Percentiles rank a stretch among this genome's conserved stretches.
phyloP scores from a whole-genome alignment of 2,329 filamentous ascomycete genomes.

The Cordyceps fumosorosea region DNA sequence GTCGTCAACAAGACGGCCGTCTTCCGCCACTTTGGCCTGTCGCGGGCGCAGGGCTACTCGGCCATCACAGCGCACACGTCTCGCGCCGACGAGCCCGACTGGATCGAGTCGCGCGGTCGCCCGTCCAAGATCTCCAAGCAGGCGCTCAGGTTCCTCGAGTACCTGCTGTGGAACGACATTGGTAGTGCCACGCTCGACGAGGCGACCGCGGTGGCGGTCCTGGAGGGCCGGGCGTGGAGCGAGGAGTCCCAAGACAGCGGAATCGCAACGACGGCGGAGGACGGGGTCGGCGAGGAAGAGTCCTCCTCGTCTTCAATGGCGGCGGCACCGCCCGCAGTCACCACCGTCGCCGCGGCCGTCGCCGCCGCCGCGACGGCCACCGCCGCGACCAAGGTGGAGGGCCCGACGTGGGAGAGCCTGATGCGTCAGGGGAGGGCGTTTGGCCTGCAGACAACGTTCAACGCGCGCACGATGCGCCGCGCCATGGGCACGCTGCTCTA shows the following conservation, averaged over 20 bases:
- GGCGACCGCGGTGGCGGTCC: not conserved
- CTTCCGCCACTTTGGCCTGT: constrained; percentile 33
- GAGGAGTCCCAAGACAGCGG: not conserved
- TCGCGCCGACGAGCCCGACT: constrained; percentile 30
- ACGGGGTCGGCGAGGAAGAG: not conserved
- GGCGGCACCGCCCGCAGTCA: not conserved
- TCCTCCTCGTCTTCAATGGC: too few relatives aligned
- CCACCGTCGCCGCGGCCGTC: too few relatives aligned
- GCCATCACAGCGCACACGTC: constrained; percentile 23
- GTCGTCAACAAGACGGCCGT: constrained; percentile 35
- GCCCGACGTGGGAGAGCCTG: constrained; percentile 4
- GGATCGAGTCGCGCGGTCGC: constrained; percentile 32
- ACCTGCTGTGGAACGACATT: constrained; percentile 30
- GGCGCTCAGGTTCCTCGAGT: constrained; percentile 31
- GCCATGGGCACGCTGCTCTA: constrained; percentile 32
- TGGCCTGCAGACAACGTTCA: constrained; percentile 26
- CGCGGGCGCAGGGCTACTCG: constrained; percentile 32
- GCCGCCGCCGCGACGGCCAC: not conserved
- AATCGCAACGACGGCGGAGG: not conserved
- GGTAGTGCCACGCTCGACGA: constrained; percentile 18
- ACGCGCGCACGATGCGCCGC: constrained; percentile 29
- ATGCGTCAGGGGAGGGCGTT: constrained; percentile 24
- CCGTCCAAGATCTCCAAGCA: constrained; percentile 28
- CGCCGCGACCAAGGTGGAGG: not conserved
- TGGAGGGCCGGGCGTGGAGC: not conserved